Evolutionary conservation across 1,139 yeast species (phyloP).

Genomic region (Diutina siamensis): DNA sequence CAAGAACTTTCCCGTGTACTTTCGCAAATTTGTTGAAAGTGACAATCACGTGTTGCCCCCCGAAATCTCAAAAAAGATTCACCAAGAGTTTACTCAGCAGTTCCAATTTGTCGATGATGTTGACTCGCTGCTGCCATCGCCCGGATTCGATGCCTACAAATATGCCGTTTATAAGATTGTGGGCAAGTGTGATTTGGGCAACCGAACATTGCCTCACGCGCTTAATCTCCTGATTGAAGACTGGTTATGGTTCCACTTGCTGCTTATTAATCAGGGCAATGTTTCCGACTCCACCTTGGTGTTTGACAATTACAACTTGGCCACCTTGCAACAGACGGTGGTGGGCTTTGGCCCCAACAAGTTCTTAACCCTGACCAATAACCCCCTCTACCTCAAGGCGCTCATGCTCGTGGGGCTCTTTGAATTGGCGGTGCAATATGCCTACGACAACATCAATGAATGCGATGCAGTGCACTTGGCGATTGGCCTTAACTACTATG

Average conservation of each 20-base stretch:
- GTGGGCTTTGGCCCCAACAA: constrained; percentile 63
- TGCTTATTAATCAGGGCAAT: constrained; percentile 40
- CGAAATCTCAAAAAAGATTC: constrained; percentile 22
- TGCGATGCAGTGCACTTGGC: constrained; percentile 88
- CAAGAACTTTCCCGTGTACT: constrained; percentile 69
- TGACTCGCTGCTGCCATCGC: constrained; percentile 26
- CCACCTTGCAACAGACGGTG: constrained; percentile 64
- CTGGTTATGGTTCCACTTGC: constrained; percentile 93
- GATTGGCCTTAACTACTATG: constrained; percentile 68
- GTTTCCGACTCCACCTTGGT: constrained; percentile 31
- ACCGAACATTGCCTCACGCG: constrained; percentile 59
- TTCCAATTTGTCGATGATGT: constrained; percentile 48
- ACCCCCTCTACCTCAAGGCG: constrained; percentile 69
- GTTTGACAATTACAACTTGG: constrained; percentile 62
- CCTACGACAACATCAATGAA: constrained; percentile 53
- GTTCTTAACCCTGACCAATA: constrained; percentile 53
- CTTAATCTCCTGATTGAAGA: constrained; percentile 82
- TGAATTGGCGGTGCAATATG: constrained; percentile 68
- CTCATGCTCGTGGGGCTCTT: constrained; percentile 68
- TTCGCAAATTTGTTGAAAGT: constrained; percentile 48
- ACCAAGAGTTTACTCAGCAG: constrained; percentile 68
- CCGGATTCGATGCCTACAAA: constrained; percentile 67
- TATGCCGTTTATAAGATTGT: constrained; percentile 83
- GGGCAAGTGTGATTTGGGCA: constrained; percentile 79
- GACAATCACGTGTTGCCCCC: constrained; percentile 2